phyloP scores from a whole-genome alignment of 306 rosid genomes.

The Vicia villosa region DNA sequence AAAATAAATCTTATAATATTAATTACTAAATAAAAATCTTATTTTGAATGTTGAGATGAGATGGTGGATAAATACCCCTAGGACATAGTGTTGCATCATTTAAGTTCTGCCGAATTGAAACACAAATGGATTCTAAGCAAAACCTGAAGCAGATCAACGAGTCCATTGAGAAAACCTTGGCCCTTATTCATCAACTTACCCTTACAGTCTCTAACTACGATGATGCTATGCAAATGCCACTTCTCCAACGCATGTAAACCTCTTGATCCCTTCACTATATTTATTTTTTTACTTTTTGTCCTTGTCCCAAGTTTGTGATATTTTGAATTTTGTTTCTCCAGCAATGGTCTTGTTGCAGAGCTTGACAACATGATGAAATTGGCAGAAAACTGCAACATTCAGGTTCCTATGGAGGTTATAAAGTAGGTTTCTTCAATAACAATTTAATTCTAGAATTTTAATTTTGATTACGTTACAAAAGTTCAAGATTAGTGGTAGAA shows the following conservation, averaged over 20 bases:
- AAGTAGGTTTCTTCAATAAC: constrained; percentile 65
- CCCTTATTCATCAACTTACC: constrained; percentile 87
- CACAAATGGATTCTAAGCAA: constrained; percentile 35
- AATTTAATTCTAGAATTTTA: too few species aligned
- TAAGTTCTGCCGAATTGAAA: too few species aligned
- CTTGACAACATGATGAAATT: constrained; percentile 84
- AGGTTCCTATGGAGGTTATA: constrained; percentile 93
- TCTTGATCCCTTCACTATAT: constrained; percentile 30
- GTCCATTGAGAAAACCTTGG: constrained; percentile 84
- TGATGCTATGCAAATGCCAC: constrained; percentile 77
- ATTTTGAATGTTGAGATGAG: too few species aligned
- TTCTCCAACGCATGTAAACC: constrained; percentile 82
- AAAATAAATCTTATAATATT: too few species aligned
- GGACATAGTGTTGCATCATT: too few species aligned
- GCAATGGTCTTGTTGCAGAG: constrained; percentile 82
- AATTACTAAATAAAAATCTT: too few species aligned
- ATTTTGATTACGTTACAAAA: too few species aligned
- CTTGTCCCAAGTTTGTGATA: not conserved
- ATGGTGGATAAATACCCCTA: too few species aligned
- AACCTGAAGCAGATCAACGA: constrained; percentile 74
- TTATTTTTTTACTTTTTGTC: not conserved
- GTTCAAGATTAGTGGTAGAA: too few species aligned
- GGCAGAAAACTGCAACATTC: constrained; percentile 88
- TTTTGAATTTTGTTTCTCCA: constrained; percentile 28
- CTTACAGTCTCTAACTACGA: constrained; percentile 88